Evolutionary conservation across 2,329 filamentous ascomycete genomes (phyloP).

Genomic region (Sporothrix humicola): DNA sequence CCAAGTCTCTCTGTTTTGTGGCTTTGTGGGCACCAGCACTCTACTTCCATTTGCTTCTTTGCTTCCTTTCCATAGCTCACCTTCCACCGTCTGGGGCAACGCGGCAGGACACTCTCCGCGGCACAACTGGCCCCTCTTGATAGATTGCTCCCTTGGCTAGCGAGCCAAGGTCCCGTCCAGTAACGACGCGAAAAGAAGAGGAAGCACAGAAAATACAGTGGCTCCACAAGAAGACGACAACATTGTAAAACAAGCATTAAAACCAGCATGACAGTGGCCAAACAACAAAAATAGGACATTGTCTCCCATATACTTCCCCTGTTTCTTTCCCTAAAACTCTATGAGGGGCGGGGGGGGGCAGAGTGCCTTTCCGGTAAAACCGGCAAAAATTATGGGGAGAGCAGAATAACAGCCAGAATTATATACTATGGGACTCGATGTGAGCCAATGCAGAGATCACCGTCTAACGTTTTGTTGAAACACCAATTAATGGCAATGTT

Average conservation of each 20-base stretch:
- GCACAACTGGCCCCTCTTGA: slow-evolving; percentile 17
- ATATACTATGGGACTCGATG: slow-evolving; percentile 15
- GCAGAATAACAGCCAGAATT: slow-evolving; percentile 1
- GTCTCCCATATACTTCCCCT: neutral
- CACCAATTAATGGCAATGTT: neutral
- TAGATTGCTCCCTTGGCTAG: slow-evolving; percentile 13
- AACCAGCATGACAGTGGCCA: neutral
- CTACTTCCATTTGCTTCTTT: no score
- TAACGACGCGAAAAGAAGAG: neutral
- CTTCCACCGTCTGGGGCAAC: neutral
- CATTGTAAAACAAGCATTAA: neutral
- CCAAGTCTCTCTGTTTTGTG: slow-evolving; percentile 5
- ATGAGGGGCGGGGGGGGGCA: neutral
- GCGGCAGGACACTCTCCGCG: slow-evolving; percentile 29
- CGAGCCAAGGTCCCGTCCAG: slow-evolving; percentile 6
- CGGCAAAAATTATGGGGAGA: slow-evolving; percentile 26
- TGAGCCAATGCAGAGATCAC: neutral
- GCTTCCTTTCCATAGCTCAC: no score
- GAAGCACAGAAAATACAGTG: neutral
- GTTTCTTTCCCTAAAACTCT: neutral
- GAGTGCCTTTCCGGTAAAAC: slow-evolving; percentile 16
- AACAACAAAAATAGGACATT: slow-evolving; percentile 1
- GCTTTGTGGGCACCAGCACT: no score
- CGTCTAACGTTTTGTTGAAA: neutral
- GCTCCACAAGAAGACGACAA: neutral